phyloP scores from a whole-genome alignment of 2,329 filamentous ascomycete species.

The Rugonectria rugulosa region DNA sequence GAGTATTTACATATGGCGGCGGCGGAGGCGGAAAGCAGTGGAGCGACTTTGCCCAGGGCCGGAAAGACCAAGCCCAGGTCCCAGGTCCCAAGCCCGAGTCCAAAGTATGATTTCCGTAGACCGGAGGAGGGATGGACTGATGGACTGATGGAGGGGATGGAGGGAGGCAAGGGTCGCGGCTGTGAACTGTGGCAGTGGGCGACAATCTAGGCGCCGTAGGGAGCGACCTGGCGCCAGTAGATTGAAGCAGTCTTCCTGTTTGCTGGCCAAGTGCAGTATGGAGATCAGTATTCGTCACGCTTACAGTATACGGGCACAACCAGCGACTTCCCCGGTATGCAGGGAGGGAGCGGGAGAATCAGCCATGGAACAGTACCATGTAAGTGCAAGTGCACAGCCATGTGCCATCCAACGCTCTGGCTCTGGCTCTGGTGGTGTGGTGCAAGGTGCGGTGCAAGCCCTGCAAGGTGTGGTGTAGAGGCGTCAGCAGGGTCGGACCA shows the following conservation, averaged over 20 bases:
- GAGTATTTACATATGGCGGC: constrained; percentile 22
- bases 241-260: too few relatives aligned
- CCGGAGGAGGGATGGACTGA: constrained; percentile 15
- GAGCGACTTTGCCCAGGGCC: constrained; percentile 14
- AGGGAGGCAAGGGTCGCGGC: constrained; percentile 2
- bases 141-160: too few relatives aligned
- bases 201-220: too few relatives aligned
- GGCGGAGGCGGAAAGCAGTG: constrained; percentile 11
- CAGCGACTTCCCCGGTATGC: constrained; percentile 13
- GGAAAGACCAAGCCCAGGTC: too few relatives aligned
- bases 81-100: not conserved
- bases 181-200: constrained; percentile 23
- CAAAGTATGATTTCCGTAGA: constrained; percentile 4
- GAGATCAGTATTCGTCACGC: too few relatives aligned
- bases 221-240: too few relatives aligned
- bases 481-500: constrained; percentile 19
- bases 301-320: constrained; percentile 5
- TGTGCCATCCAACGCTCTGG: not conserved
- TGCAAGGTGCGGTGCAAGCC: too few relatives aligned
- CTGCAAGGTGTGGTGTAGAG: too few relatives aligned
- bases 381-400: constrained; percentile 21
- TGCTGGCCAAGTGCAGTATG: too few relatives aligned
- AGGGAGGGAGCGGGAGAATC: too few relatives aligned
- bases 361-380: not conserved
- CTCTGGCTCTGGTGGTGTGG: constrained; percentile 8